A percentile compares a stretch with the other conserved stretches of the same genome.
These are phyloP conservation scores for Podospora conica DNA, from an alignment of 495 filamentous ascomycete genomes.

Conservation along the genomic window DNA sequence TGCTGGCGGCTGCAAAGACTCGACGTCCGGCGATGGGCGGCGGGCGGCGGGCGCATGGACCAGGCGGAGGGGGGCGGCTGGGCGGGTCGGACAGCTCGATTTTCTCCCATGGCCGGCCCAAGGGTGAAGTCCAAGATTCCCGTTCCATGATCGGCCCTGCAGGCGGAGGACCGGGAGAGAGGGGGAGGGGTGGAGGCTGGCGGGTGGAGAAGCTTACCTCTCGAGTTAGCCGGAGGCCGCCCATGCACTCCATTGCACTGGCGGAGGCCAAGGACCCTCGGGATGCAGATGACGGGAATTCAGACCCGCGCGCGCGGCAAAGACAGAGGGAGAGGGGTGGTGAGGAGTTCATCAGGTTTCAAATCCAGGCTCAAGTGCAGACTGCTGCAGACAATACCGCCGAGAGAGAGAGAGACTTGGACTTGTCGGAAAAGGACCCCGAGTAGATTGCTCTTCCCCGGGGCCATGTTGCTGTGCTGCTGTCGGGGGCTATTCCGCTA, in stretches of 20 bases:
- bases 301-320: neutral
- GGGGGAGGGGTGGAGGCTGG: neutral
- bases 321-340: neutral
- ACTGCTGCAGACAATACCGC: neutral
- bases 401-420: neutral
- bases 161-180: slow-evolving; percentile 2
- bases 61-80: too few species aligned
- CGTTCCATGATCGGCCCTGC: neutral
- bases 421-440: neutral
- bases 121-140: neutral
- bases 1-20: slow-evolving; percentile 1
- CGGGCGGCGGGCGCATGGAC: neutral
- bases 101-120: neutral
- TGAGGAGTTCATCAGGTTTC: neutral
- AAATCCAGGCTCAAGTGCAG: neutral
- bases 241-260: slow-evolving; percentile 1
- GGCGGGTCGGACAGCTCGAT: neutral
- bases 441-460: neutral
- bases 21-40: neutral
- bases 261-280: slow-evolving; percentile 4
- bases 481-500: neutral
- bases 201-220: neutral
- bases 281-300: slow-evolving; percentile 8
- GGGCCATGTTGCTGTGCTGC: neutral
- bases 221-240: slow-evolving; percentile 8